These are phyloP conservation scores for Colletotrichum lentis DNA, from an alignment of 2,329 filamentous ascomycete genomes.

Conservation along the genomic window DNA sequence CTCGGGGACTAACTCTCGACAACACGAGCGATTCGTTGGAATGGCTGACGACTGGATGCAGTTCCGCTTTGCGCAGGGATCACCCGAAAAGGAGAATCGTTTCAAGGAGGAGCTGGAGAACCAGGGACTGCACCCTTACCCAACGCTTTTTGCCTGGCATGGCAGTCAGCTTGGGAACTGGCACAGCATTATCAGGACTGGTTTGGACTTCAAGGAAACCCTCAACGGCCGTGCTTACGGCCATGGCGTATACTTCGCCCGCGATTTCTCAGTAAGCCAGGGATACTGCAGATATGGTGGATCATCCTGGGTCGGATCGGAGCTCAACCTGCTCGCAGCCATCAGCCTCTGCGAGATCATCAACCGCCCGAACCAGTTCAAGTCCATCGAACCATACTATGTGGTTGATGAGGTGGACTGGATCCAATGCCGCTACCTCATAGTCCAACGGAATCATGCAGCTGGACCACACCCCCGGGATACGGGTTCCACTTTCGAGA, in stretches of 20 bases:
- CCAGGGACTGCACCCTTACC: constrained; percentile 55
- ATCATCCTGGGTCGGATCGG: constrained; percentile 71
- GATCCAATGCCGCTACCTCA: constrained; percentile 89
- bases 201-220: constrained; percentile 74
- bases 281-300: constrained; percentile 51
- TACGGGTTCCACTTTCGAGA: neutral
- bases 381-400: constrained; percentile 64
- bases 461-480: neutral
- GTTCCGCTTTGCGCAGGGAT: constrained; percentile 87
- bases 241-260: constrained; percentile 83
- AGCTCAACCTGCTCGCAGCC: constrained; percentile 65
- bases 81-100: constrained; percentile 82
- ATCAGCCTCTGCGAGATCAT: constrained; percentile 87
- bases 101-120: constrained; percentile 71
- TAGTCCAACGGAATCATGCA: constrained; percentile 52
- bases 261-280: constrained; percentile 63
- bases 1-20: constrained; percentile 27
- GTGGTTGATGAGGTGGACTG: constrained; percentile 81
- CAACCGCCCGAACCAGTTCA: constrained; percentile 73
- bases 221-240: constrained; percentile 76
- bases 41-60: constrained; percentile 73
- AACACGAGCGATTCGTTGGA: constrained; percentile 65
- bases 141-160: constrained; percentile 87
- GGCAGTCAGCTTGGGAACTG: constrained; percentile 80
- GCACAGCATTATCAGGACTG: constrained; percentile 88